Evolutionary conservation across 192 early-diverging fungal species (phyloP), one percentile per base, ranked within the genome.

Genomic region (Backusella circina): DNA sequence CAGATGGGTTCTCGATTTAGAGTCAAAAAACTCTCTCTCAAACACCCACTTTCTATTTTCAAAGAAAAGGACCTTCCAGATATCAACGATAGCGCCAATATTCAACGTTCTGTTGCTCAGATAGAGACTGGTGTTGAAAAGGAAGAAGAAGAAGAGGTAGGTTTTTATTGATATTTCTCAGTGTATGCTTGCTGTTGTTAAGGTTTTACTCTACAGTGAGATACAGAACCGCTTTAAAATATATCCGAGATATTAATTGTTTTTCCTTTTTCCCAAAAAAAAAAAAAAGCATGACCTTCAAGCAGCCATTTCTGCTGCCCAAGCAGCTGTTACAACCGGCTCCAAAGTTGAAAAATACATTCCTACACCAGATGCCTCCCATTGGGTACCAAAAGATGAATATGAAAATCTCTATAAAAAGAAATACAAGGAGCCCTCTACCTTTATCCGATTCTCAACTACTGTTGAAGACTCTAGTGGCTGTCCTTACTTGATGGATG

Each of bases 121-220:
- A 89, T 94, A 51, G 93, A 94, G 67, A 99, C 96, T 12, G 97
- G 97, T 75, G 97, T 99, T 5, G 96, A 98, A 77, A 98, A 99
- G 81, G 97, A 97, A 76, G 97, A 99, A 84, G 97, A 99, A 79
- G 91, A 94, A 84, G 94, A 93, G 74, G 70, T 90, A 83, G 39
- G 71, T 21, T 61, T 57, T 61, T 76, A 32, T 39, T 35, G 35
- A 70, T 75, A 18, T 44, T 47, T 71, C 15, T 57, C 18, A 31
- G 65, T 18, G 65, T 10, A 26, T 67, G 32, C 26, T 67, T 31
- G 65, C 33, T 31, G 65, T 33, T 67, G 65, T 33, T 33, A 67
- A 33, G 65, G 65, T 61, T 71, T 65, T 68, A 51, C 67, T 67
- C 8, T 71, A 21, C 13, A 70, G 18, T 47, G 30, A 47, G 30